A percentile compares a stretch with the other conserved stretches of the same genome.
Conservation (phyloP, 306 rosid species). For the Oxytropis ochrocephala region DNA sequence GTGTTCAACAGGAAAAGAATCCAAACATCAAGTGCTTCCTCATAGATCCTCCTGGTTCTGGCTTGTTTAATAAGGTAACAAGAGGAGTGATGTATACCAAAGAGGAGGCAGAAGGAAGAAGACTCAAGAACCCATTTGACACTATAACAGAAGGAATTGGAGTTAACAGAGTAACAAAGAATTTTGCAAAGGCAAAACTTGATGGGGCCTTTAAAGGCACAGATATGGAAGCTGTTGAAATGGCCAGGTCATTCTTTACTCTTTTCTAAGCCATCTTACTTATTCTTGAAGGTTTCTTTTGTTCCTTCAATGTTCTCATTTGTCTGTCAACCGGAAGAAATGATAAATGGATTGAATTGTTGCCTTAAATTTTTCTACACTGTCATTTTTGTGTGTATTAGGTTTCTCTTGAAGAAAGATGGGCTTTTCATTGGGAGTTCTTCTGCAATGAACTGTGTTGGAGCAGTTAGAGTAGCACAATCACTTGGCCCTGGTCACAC, state of each 20-base stretch:
- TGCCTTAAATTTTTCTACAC: background rate
- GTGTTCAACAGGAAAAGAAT: constrained; percentile 59
- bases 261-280: background rate
- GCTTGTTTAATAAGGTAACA: constrained; percentile 80
- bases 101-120: constrained; percentile 88
- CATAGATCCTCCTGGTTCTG: constrained; percentile 94
- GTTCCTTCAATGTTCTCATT: background rate
- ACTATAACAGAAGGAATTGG: constrained; percentile 94
- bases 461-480: constrained; percentile 79
- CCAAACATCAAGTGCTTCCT: constrained; percentile 71
- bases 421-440: constrained; percentile 90
- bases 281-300: background rate
- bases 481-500: constrained; percentile 79
- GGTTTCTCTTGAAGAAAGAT: constrained; percentile 77
- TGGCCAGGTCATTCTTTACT: constrained; percentile 62
- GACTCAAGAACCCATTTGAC: constrained; percentile 92
- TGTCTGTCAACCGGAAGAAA: background rate
- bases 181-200: constrained; percentile 74
- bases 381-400: constrained; percentile 2
- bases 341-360: background rate
- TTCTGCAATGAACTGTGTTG: constrained; percentile 91
- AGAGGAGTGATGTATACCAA: constrained; percentile 90
- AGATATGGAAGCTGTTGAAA: constrained; percentile 82
- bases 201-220: constrained; percentile 84
- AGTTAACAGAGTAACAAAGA: constrained; percentile 69